phyloP scores from a whole-genome alignment of 345 rosid species.

The Hibiscus tridactylites region DNA sequence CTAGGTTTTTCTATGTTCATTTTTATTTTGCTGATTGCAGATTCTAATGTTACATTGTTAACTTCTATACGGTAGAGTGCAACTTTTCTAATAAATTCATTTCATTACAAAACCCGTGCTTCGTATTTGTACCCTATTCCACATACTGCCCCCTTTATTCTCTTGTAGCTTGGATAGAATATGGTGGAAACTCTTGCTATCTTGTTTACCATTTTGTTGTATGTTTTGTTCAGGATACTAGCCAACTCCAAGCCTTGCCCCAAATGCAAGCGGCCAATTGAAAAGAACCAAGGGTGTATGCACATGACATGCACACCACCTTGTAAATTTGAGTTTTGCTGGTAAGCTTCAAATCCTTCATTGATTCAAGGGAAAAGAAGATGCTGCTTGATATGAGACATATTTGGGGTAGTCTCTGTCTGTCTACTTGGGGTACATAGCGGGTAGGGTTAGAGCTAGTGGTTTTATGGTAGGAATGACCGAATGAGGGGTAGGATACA shows the following conservation, averaged over 20 bases:
- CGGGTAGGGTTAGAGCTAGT: slow-evolving; percentile 77
- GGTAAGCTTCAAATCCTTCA: slow-evolving; percentile 37
- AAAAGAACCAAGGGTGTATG: slow-evolving; percentile 99
- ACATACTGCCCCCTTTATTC: not conserved
- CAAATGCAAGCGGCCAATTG: slow-evolving; percentile 96
- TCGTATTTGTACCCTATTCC: not conserved
- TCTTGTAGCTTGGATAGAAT: not conserved
- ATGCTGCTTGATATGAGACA: not conserved
- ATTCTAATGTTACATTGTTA: not conserved
- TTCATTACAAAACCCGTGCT: not conserved
- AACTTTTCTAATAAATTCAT: not conserved
- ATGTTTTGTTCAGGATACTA: slow-evolving; percentile 58
- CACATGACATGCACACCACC: slow-evolving; percentile 99
- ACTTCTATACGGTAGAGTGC: not conserved
- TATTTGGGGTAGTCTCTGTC: not conserved
- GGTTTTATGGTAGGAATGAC: slow-evolving; percentile 24
- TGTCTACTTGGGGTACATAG: not conserved
- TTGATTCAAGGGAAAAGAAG: not conserved
- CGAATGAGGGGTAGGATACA: not conserved
- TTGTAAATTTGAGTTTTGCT: slow-evolving; percentile 99
- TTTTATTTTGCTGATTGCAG: not conserved
- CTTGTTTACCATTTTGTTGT: not conserved
- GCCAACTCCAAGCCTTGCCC: slow-evolving; percentile 99
- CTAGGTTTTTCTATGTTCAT: not conserved
- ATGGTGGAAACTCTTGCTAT: not conserved